phyloP scores from a whole-genome alignment of 2,329 filamentous ascomycete species.

The Lecanicillium sp. region DNA sequence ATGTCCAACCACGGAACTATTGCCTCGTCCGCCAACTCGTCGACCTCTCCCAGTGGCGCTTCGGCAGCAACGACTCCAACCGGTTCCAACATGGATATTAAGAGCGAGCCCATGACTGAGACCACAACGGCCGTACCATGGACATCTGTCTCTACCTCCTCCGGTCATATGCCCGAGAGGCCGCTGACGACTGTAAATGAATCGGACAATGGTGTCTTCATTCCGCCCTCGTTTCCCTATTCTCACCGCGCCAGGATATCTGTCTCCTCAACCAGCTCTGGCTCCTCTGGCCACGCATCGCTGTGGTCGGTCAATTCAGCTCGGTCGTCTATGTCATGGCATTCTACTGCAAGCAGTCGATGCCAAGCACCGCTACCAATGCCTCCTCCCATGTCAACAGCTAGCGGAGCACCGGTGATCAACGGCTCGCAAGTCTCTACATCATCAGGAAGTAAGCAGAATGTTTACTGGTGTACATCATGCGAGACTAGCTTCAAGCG shows the following conservation, averaged over 20 bases:
- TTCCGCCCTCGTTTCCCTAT: constrained; percentile 28
- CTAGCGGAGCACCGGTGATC: constrained; percentile 21
- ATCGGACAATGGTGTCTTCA: constrained; percentile 21
- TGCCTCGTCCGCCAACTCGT: constrained; percentile 2
- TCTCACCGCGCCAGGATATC: constrained; percentile 36
- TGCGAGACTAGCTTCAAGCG: constrained; percentile 59
- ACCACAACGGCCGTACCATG: constrained; percentile 19
- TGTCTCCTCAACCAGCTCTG: constrained; percentile 42
- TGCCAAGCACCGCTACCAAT: constrained; percentile 29
- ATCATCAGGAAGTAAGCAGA: constrained; percentile 26
- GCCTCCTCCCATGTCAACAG: constrained; percentile 20
- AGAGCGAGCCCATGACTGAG: constrained; percentile 21
- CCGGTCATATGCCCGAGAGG: constrained; percentile 3
- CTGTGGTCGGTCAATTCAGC: constrained; percentile 35
- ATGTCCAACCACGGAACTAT: constrained; percentile 8
- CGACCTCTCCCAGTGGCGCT: constrained; percentile 12
- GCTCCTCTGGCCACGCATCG: constrained; percentile 40
- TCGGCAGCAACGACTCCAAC: constrained; percentile 10
- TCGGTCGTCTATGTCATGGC: constrained; percentile 32
- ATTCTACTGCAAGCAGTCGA: constrained; percentile 25
- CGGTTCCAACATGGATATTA: constrained; percentile 15
- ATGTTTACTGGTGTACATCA: constrained; percentile 50
- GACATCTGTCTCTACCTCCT: too few relatives aligned
- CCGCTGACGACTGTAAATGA: constrained; percentile 8
- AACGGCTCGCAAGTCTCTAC: constrained; percentile 21